Evolutionary conservation across 345 rosid species (phyloP).

Genomic region (Euphorbia tirucalli): DNA sequence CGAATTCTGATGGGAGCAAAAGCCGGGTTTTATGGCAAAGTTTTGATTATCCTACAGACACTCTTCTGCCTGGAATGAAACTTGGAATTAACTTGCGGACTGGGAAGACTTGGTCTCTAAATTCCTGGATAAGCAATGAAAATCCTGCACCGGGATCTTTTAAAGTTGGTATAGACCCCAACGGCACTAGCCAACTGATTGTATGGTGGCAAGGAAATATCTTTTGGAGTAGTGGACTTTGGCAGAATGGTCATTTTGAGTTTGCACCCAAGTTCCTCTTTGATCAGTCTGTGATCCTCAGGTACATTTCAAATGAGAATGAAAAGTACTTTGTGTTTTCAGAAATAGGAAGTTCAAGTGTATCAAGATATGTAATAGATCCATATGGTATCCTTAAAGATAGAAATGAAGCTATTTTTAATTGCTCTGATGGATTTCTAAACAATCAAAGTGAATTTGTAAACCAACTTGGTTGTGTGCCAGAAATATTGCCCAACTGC

Average conservation of each 20-base stretch:
- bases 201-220: conserved; percentile 14
- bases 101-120: neutral
- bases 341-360: neutral
- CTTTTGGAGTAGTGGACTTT: conserved; percentile 18
- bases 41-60: no score
- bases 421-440: no score
- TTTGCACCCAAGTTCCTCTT: neutral
- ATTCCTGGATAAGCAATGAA: conserved; percentile 5
- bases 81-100: neutral
- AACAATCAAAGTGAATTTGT: no score
- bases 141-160: conserved; percentile 16
- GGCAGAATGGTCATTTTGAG: conserved; percentile 7
- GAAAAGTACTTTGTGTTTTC: conserved; percentile 18
- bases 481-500: conserved; percentile 1
- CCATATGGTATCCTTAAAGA: neutral
- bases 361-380: neutral
- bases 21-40: conserved; percentile 35
- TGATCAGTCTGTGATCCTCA: neutral
- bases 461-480: conserved; percentile 1
- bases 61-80: conserved; percentile 33
- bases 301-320: conserved; percentile 14
- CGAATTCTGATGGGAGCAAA: conserved; percentile 11
- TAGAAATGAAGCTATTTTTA: neutral
- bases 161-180: neutral
- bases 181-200: neutral